Percentiles rank a stretch among this genome's conserved stretches.
Evolutionary conservation across 2,329 filamentous ascomycete genomes (phyloP).

Genomic region (Penicillium sp.): DNA sequence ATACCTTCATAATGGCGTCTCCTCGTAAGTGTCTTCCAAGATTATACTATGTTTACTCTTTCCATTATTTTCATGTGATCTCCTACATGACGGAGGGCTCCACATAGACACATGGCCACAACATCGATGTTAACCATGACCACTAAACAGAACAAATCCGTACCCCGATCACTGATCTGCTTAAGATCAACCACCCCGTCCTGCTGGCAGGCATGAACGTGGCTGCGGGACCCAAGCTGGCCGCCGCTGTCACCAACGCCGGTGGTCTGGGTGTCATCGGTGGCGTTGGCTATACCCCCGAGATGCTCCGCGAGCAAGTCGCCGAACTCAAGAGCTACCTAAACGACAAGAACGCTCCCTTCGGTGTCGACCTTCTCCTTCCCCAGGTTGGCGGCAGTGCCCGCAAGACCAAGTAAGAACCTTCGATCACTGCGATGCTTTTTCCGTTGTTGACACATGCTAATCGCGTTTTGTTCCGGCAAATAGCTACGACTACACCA

Average conservation of each 20-base stretch:
- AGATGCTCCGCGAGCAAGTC: constrained; percentile 95
- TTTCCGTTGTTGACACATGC: neutral
- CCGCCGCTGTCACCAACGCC: constrained; percentile 94
- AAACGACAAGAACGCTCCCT: constrained; percentile 87
- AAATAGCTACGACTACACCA: constrained; percentile 95
- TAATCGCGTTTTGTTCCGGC: constrained; percentile 14
- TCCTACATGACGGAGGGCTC: constrained; percentile 1
- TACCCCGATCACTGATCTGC: constrained; percentile 89
- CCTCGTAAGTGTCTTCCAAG: constrained; percentile 63
- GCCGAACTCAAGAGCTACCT: constrained; percentile 88
- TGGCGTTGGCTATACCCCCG: constrained; percentile 86
- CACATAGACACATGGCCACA: neutral
- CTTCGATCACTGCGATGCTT: neutral
- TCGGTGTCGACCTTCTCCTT: constrained; percentile 89
- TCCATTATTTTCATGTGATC: constrained; percentile 23
- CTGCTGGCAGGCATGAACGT: constrained; percentile 99
- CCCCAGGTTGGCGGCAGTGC: constrained; percentile 93
- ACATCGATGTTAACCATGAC: constrained; percentile 22
- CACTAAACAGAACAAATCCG: constrained; percentile 71
- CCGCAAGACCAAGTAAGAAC: constrained; percentile 80
- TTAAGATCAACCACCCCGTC: constrained; percentile 96
- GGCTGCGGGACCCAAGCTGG: constrained; percentile 91
- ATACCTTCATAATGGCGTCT: constrained; percentile 63
- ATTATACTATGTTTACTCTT: neutral
- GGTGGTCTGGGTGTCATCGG: constrained; percentile 96